Base-by-base conservation (phyloP, 2,329 filamentous ascomycete genomes). In the Raffaelea deltoideospora region DNA sequence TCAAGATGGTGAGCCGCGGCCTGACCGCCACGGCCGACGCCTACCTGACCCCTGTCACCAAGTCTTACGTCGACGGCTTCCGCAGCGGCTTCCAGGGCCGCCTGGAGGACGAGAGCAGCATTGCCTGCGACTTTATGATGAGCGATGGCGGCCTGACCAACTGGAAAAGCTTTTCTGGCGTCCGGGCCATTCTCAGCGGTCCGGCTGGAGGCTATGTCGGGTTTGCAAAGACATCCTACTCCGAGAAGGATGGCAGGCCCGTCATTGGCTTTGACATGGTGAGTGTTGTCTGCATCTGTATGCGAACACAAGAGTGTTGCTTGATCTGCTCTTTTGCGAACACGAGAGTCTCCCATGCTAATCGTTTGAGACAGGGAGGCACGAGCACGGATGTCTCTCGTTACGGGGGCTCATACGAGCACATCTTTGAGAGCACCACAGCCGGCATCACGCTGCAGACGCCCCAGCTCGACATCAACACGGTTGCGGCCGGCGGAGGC, bases 401-500 rank as follows among this genome's bases (percentile, higher is more conserved):
- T 32, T 94, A 87, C 47, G 82, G 80, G 5, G 76, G 76, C 20
- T 59, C 71, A 37, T 72, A 78, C 44, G 76, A 81, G 41, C 76
- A 81, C 45, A 71, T 79, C 5, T 79, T 80, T 43, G 76, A 79
- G 47, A 79, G 74, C 1, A 79, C 74, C 3, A 41, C 27, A 1
- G 86, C 87, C 0, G 87, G 86, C 14, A 81, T 94, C 1, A 87
- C 85, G 0, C 90, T 94, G 18, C 86, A 93, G 49, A 86, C 81
- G 0, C 86, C 86, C 0, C 86, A 93, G 50, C 67, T 94, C 1
- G 86, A 94, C 50, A 93, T 94, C 59, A 93, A 93, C 54, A 94
- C 86, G 0, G 86, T 94, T 1, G 86, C 87, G 8, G 86, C 86
- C 4, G 86, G 86, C 31, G 87, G 87, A 44, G 84, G 84, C 10